Evolutionary conservation across 495 filamentous ascomycete genomes (phyloP).

Genomic region (Massariosphaeria phaeospora): DNA sequence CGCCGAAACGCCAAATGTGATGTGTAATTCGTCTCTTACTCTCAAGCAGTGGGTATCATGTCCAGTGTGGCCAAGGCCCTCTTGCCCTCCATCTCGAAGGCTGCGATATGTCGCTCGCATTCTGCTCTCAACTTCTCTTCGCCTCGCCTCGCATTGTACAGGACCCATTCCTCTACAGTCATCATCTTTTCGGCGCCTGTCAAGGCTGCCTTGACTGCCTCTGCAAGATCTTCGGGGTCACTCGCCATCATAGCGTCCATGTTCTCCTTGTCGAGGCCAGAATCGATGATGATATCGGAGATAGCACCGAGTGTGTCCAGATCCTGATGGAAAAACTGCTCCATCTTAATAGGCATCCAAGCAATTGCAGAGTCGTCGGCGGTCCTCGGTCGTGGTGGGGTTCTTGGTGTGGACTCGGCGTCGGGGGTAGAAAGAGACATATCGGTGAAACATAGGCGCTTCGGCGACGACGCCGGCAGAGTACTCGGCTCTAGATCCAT

Average conservation of each 20-base stretch:
- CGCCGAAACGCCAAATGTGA: not conserved
- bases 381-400: not conserved
- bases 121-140: constrained; percentile 72
- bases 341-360: not conserved
- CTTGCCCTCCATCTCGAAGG: constrained; percentile 77
- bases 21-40: not conserved
- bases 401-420: not conserved
- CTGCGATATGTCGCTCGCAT: constrained; percentile 72
- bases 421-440: not conserved
- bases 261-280: too few species aligned
- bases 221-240: not conserved
- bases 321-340: too few species aligned
- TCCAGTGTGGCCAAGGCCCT: constrained; percentile 72
- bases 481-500: not conserved
- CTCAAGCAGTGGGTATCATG: not conserved
- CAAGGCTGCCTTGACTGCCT: constrained; percentile 48
- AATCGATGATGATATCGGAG: too few species aligned
- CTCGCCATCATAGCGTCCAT: not conserved
- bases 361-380: not conserved
- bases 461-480: not conserved
- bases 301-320: too few species aligned
- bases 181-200: constrained; percentile 77
- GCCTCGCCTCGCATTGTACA: constrained; percentile 68
- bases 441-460: not conserved
- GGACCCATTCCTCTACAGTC: constrained; percentile 91